Conservation (phyloP, 2,329 filamentous ascomycete species). For the Cercospora zeina region DNA sequence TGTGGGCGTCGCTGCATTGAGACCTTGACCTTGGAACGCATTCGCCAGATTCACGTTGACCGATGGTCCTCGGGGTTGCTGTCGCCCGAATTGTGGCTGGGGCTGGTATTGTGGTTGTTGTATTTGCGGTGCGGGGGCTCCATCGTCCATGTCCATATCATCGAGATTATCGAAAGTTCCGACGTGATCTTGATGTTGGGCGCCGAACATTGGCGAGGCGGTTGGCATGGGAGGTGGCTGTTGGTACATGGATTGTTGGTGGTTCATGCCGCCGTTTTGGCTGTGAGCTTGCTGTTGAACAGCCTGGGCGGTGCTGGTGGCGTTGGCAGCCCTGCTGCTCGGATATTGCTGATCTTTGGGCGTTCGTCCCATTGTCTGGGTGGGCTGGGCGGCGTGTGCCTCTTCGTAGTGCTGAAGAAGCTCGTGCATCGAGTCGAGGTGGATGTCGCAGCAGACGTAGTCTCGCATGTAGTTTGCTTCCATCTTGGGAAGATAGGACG, state of each 20-base stretch:
- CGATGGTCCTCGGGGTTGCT: constrained; percentile 62
- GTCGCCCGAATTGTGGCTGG: constrained; percentile 55
- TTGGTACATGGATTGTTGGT: constrained; percentile 27
- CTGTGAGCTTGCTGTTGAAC: constrained; percentile 40
- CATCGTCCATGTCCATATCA: constrained; percentile 98
- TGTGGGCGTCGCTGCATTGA: constrained; percentile 81
- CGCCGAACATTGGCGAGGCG: constrained; percentile 39
- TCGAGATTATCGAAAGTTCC: constrained; percentile 64
- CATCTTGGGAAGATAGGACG: constrained; percentile 34
- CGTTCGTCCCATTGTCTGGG: constrained; percentile 44
- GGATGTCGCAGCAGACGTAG: constrained; percentile 91
- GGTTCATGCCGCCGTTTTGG: constrained; percentile 30
- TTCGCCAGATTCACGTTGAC: constrained; percentile 80
- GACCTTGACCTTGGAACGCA: constrained; percentile 65
- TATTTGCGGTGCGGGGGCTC: constrained; percentile 56
- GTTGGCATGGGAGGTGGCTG: constrained; percentile 21
- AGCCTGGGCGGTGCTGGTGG: constrained; percentile 40
- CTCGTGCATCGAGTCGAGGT: constrained; percentile 87
- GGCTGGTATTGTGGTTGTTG: constrained; percentile 49
- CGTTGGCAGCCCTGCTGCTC: constrained; percentile 39
- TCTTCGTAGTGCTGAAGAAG: constrained; percentile 96
- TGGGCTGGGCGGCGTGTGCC: constrained; percentile 69
- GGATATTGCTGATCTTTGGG: constrained; percentile 43
- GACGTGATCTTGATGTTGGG: constrained; percentile 37
- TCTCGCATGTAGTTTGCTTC: constrained; percentile 98